A percentile compares a stretch with the other conserved stretches of the same genome.
Evolutionary conservation across 495 filamentous ascomycete genomes (phyloP).

Genomic region (Cercophora scortea): DNA sequence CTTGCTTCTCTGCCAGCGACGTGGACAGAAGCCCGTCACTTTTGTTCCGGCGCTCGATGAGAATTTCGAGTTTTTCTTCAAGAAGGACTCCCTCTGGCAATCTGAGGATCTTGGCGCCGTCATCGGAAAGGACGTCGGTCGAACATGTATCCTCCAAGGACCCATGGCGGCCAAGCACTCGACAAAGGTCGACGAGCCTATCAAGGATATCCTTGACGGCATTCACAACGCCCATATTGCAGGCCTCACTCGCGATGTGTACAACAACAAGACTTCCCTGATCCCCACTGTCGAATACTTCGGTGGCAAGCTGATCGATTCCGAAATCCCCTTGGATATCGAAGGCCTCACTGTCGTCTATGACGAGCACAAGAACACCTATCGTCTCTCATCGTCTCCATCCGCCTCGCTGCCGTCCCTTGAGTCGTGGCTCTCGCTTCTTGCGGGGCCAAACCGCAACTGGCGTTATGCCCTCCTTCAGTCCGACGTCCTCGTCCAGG

Average conservation of each 20-base stretch:
- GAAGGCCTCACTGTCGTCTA: slow-evolving; percentile 76
- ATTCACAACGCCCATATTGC: slow-evolving; percentile 84
- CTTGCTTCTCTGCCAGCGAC: slow-evolving; percentile 82
- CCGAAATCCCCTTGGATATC: slow-evolving; percentile 53
- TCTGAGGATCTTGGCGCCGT: slow-evolving; percentile 95
- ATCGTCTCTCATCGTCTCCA: slow-evolving; percentile 68
- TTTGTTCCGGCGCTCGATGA: slow-evolving; percentile 92
- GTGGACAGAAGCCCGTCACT: slow-evolving; percentile 90
- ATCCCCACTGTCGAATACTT: slow-evolving; percentile 93
- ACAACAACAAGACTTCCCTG: slow-evolving; percentile 58
- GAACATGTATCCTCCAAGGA: slow-evolving; percentile 92
- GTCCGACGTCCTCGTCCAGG: slow-evolving; percentile 91
- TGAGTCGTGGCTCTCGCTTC: slow-evolving; percentile 76
- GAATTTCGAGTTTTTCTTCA: slow-evolving; percentile 97
- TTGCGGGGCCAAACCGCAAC: slow-evolving; percentile 77
- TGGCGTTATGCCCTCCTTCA: slow-evolving; percentile 98
- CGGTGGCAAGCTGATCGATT: slow-evolving; percentile 67
- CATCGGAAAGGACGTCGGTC: slow-evolving; percentile 87
- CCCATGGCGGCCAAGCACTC: slow-evolving; percentile 92
- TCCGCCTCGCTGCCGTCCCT: slow-evolving; percentile 61
- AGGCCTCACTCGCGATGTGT: slow-evolving; percentile 69
- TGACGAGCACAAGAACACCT: slow-evolving; percentile 66
- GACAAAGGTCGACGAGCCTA: slow-evolving; percentile 78
- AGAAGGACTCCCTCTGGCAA: slow-evolving; percentile 99
- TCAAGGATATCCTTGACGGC: slow-evolving; percentile 84